Percentiles rank a stretch among this genome's conserved stretches.
phyloP scores from a whole-genome alignment of 495 filamentous ascomycete species.

The Penicillium arizonense region DNA sequence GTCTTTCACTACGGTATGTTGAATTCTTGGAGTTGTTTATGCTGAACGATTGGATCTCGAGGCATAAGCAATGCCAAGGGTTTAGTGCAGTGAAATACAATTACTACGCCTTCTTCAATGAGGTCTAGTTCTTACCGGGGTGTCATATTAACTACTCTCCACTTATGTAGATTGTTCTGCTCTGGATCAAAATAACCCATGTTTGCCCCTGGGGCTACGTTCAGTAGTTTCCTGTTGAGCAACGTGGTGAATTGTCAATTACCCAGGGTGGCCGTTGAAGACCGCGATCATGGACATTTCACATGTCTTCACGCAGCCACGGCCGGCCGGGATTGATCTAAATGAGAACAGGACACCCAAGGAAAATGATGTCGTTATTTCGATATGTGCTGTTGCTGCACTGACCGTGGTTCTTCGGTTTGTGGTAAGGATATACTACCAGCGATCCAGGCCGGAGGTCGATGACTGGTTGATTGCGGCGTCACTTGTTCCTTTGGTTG shows the following conservation, averaged over 20 bases:
- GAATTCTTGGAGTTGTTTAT: too few species aligned
- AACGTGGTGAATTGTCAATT: not conserved
- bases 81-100: too few species aligned
- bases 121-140: too few species aligned
- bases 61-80: too few species aligned
- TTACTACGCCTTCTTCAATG: too few species aligned
- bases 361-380: constrained; percentile 11
- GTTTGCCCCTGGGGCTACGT: too few species aligned
- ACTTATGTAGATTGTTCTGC: too few species aligned
- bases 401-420: constrained; percentile 6
- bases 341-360: not conserved
- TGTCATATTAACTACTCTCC: too few species aligned
- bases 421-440: constrained; percentile 6
- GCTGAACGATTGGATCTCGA: too few species aligned
- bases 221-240: not conserved
- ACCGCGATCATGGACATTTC: constrained; percentile 1
- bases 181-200: too few species aligned
- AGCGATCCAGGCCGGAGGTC: not conserved
- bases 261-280: not conserved
- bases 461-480: constrained; percentile 15
- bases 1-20: too few species aligned
- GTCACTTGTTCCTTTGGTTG: not conserved
- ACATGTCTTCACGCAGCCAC: constrained; percentile 7
- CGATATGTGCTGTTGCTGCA: constrained; percentile 4
- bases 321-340: constrained; percentile 13